Base-by-base conservation (phyloP, 768 basidiomycete genomes). In the Clavulina sp. region DNA sequence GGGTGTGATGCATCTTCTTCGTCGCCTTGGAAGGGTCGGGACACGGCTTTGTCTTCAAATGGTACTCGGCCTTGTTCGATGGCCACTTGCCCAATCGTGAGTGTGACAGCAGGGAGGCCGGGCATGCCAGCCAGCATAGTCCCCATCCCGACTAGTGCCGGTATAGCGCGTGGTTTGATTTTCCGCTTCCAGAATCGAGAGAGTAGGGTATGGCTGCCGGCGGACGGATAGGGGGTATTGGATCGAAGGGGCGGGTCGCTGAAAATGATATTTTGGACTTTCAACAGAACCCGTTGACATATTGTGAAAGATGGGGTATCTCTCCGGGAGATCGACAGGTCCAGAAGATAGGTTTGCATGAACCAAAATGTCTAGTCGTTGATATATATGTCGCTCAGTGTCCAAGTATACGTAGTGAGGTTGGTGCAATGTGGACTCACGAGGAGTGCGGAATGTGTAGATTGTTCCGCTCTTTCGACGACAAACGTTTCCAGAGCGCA, bases 261-360 rank as follows among this genome's bases (percentile, higher is more conserved):
- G 63, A 95, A 99, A 60, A 99, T 93, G 64, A 97, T 91, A 67
- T 91, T 84, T 66, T 97, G 92, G 61, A 92, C 92, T 63, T 76
- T 76, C 63, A 85, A 85, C 53, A 96, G 69, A 34, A 91, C 77
- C 54, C 93, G 78, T 65, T 92, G 88, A 64, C 95, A 97, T 53
- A 93, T 82, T 46, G 77, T 69, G 66, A 96, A 96, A 0, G 89
- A 86, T 40, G 68, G 74, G 2, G 87, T 80, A 46, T 77, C 74
- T 49, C 78, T 73, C 13, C 69, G 71, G 41, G 65, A 59, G 40
- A 65, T 59, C 0, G 80, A 74, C 5, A 96, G 71, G 64, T 99
- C 95, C 52, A 76, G 77, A 19, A 99, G 71, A 26, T 84, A 79
- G 16, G 93, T 87, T 75, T 97, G 95, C 83, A 97, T 92, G 66